Conservation (phyloP, 371 early-diverging fungal genomes). For the Fennellomyces sp. region DNA sequence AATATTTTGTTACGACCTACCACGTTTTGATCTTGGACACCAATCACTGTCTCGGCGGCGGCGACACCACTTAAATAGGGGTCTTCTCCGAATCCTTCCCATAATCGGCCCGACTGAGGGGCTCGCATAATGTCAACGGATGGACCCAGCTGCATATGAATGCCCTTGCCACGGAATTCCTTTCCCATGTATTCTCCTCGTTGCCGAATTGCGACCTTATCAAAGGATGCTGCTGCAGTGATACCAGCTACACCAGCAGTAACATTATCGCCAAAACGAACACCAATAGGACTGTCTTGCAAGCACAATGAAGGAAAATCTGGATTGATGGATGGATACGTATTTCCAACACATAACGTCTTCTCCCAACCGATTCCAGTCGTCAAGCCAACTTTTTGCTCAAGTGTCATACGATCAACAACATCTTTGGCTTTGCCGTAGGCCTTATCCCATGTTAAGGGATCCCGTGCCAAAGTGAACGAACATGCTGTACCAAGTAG, state of each 20-base stretch:
- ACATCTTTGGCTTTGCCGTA: conserved; percentile 34
- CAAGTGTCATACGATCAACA: conserved; percentile 33
- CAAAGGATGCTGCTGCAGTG: conserved; percentile 59
- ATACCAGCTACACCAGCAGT: conserved; percentile 55
- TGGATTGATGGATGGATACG: conserved; percentile 29
- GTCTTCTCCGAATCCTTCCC: conserved; percentile 67
- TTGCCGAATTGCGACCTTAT: conserved; percentile 40
- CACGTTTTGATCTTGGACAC: conserved; percentile 44
- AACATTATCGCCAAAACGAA: conserved; percentile 43
- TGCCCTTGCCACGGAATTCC: conserved; percentile 55
- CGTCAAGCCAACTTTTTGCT: conserved; percentile 48
- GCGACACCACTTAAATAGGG: conserved; percentile 51
- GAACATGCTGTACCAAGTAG: too few relatives aligned
- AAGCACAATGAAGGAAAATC: conserved; percentile 63
- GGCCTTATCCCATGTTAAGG: conserved; percentile 42
- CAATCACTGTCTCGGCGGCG: conserved; percentile 28
- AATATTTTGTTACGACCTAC: conserved; percentile 18
- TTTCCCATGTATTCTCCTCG: conserved; percentile 58
- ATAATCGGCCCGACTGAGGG: conserved; percentile 57
- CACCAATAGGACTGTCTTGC: conserved; percentile 53
- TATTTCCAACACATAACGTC: conserved; percentile 57
- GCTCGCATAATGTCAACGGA: conserved; percentile 49
- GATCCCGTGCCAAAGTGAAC: too few relatives aligned
- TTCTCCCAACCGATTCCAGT: conserved; percentile 55
- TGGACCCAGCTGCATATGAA: conserved; percentile 54